phyloP scores from a whole-genome alignment of 1,284 basidiomycete genomes.

The Cryptococcus sp. region DNA sequence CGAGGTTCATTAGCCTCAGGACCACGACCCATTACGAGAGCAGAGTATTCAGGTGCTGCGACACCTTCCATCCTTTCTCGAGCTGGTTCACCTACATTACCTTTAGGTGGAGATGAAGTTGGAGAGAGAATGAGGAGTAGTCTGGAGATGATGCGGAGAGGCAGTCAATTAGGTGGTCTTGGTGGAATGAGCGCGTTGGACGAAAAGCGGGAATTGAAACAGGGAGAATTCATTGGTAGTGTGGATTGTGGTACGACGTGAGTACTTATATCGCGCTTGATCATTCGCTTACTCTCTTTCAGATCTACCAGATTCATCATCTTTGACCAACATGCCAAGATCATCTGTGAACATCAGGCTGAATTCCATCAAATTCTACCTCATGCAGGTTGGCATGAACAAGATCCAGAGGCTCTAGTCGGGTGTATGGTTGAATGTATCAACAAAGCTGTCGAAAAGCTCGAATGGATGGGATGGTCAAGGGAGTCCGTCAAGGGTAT shows the following conservation, averaged over 20 bases:
- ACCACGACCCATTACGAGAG: constrained; percentile 33
- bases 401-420: constrained; percentile 81
- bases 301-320: constrained; percentile 93
- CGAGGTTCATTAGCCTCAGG: constrained; percentile 32
- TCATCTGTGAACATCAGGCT: constrained; percentile 78
- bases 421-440: constrained; percentile 74
- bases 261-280: constrained; percentile 37
- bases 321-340: constrained; percentile 83
- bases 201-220: constrained; percentile 20
- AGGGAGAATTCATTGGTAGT: constrained; percentile 72
- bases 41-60: constrained; percentile 33
- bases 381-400: constrained; percentile 93
- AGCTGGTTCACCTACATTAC: constrained; percentile 45
- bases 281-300: constrained; percentile 7
- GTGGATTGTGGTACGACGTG: constrained; percentile 91
- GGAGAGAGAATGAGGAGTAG: not conserved
- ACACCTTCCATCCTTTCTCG: constrained; percentile 44
- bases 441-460: constrained; percentile 62
- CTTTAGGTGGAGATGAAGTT: constrained; percentile 26
- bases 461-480: constrained; percentile 69
- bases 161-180: constrained; percentile 17
- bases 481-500: constrained; percentile 82
- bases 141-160: constrained; percentile 3
- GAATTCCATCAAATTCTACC: constrained; percentile 92
- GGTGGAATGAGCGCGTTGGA: constrained; percentile 25